Evolutionary conservation across 257 asterid species (phyloP).

Genomic region (Penstemon newberryi): DNA sequence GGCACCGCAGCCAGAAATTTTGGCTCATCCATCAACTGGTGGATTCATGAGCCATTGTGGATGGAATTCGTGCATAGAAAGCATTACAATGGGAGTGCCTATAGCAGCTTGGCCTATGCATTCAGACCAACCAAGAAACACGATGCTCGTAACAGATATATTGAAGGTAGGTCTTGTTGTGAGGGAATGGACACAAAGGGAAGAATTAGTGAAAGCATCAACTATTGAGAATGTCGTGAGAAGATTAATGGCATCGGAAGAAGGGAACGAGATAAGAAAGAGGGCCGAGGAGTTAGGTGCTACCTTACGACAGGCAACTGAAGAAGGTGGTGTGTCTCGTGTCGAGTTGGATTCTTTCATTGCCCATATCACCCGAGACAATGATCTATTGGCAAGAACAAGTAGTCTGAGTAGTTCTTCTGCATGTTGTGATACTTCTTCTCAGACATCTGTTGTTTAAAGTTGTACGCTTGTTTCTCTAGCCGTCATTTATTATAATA

Average conservation of each 20-base stretch:
- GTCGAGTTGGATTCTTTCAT: slow-evolving; percentile 30
- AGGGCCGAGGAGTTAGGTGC: slow-evolving; percentile 19
- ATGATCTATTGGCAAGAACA: no score
- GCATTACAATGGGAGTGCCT: background rate
- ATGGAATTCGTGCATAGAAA: slow-evolving; percentile 4
- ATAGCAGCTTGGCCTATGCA: background rate
- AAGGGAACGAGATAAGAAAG: slow-evolving; percentile 27
- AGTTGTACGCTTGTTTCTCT: no score
- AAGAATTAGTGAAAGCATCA: background rate
- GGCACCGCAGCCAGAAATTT: background rate
- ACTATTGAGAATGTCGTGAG: background rate
- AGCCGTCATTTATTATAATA: no score
- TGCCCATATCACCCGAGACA: slow-evolving; percentile 24
- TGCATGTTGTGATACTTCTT: no score
- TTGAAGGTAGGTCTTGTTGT: background rate
- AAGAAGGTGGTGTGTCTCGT: slow-evolving; percentile 15
- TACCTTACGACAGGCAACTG: slow-evolving; percentile 12
- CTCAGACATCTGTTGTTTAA: no score
- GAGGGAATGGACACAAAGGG: background rate
- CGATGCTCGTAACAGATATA: background rate
- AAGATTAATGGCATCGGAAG: background rate
- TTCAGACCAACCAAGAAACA: background rate
- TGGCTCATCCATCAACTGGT: background rate
- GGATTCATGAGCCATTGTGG: slow-evolving; percentile 10
- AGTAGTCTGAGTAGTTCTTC: no score